A percentile compares a stretch with the other conserved stretches of the same genome.
These are phyloP conservation scores for Cryptosporidium andersoni DNA, from an alignment of 169 alveolate species.

Conservation along the genomic window DNA sequence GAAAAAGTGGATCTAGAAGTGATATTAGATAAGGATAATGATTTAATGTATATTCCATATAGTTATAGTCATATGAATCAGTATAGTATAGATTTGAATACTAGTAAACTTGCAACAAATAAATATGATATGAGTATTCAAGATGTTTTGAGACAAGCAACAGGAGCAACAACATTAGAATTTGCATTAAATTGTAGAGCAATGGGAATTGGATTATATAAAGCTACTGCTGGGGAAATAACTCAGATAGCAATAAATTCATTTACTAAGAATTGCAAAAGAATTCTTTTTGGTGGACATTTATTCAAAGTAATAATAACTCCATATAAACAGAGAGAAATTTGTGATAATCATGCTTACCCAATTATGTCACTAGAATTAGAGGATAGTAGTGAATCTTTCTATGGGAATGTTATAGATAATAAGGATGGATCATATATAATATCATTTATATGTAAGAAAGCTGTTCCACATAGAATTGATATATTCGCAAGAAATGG, in stretches of 20 bases:
- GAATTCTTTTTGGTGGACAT: conserved; percentile 52
- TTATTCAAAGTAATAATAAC: conserved; percentile 43
- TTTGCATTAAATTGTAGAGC: conserved; percentile 50
- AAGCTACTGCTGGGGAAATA: conserved; percentile 53
- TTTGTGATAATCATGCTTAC: conserved; percentile 1
- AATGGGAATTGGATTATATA: conserved; percentile 59
- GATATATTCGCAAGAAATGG: conserved; percentile 32
- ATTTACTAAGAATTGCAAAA: conserved; percentile 43
- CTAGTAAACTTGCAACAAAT: neutral
- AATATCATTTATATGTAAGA: conserved; percentile 60
- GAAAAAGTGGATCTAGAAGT: conserved; percentile 10
- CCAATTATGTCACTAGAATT: conserved; percentile 40
- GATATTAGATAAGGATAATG: conserved; percentile 22
- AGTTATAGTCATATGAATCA: conserved; percentile 6
- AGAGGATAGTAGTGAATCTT: conserved; percentile 39
- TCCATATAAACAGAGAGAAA: conserved; percentile 23
- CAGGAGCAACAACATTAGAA: conserved; percentile 53
- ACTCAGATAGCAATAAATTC: conserved; percentile 50
- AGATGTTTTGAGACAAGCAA: conserved; percentile 33
- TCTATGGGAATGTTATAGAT: conserved; percentile 61
- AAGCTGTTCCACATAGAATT: conserved; percentile 60
- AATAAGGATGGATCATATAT: conserved; percentile 56
- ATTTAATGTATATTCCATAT: conserved; percentile 16
- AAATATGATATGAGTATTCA: conserved; percentile 9
- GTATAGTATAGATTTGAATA: neutral